Base-by-base conservation (phyloP, 2,329 filamentous ascomycete genomes). In the Fusarium sp. region DNA sequence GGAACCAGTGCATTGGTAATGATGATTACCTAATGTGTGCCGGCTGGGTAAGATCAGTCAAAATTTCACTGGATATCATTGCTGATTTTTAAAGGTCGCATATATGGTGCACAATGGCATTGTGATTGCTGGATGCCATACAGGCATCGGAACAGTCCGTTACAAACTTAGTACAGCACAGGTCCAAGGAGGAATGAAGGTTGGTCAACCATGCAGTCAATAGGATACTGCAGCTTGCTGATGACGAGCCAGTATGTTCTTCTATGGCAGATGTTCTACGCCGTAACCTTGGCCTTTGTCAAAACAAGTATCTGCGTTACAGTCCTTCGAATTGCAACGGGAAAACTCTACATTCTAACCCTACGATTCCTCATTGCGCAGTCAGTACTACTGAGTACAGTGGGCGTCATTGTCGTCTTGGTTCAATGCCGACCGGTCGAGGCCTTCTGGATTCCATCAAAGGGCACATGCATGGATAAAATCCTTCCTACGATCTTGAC, bases 201-300 rank as follows among this genome's bases (percentile, higher is more conserved):
- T 68, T n/a, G 4, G 22, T 25, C 5, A 10, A 24, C 6, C 22
- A 22, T 14, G 2, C 16, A 18, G 9, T 4, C 12, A 8, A 22
- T 10, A 12, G 14, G 25, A 30, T 6, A 50, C 20, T 30, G 4
- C 15, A 22, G 8, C 11, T 27, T 14, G 11, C 25, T 63, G 4
- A 25, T 16, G 14, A 4, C 14, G 9, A 38, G 3, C 6, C 10
- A 66, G 59, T 42, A 50, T 25, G 42, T 61, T 3, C 16, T 66
- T 14, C 8, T 68, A 10, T 68, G 64, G 64, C 59, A 70, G 38
- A 34, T 70, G 1, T 47, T 60, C 43, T 70, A 70, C 30, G 64
- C 58, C 8, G 5, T 8, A 3, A 54, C 45, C 1, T 29, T 61
- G 1, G 45, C 50, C 2, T 68, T 57, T 3, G 55, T 65, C 43